Conservation (phyloP, 768 basidiomycete genomes). For the Astraeus odoratus region DNA sequence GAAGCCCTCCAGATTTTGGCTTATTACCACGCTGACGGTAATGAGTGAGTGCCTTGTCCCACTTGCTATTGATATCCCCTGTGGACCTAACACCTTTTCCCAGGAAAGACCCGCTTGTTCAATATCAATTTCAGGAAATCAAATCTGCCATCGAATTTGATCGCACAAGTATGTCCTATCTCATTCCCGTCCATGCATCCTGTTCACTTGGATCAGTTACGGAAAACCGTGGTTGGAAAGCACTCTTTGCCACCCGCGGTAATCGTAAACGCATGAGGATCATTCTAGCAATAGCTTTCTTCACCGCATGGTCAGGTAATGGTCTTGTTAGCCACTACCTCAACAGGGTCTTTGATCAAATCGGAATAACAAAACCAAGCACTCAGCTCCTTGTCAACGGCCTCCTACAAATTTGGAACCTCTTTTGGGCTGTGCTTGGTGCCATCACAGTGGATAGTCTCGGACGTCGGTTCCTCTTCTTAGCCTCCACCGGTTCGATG, state of each 20-base stretch:
- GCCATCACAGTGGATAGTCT: too few relatives aligned
- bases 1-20: slow-evolving; percentile 43
- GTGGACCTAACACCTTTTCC: neutral
- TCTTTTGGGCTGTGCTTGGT: too few relatives aligned
- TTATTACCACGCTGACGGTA: slow-evolving; percentile 58
- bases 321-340: slow-evolving; percentile 41
- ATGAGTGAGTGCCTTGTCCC: slow-evolving; percentile 23
- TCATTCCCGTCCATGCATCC: neutral
- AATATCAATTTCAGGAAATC: slow-evolving; percentile 61
- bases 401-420: slow-evolving; percentile 48
- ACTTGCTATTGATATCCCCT: neutral
- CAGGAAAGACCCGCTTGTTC: slow-evolving; percentile 45
- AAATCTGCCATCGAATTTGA: slow-evolving; percentile 46
- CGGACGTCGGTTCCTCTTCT: too few relatives aligned
- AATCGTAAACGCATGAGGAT: slow-evolving; percentile 51
- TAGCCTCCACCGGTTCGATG: too few relatives aligned
- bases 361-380: slow-evolving; percentile 43
- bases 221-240: slow-evolving; percentile 36
- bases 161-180: slow-evolving; percentile 11
- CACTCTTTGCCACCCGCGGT: slow-evolving; percentile 41
- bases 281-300: slow-evolving; percentile 52
- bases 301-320: slow-evolving; percentile 54
- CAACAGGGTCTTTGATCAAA: slow-evolving; percentile 45
- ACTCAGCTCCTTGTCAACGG: slow-evolving; percentile 44
- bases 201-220: slow-evolving; percentile 21